phyloP scores from a whole-genome alignment of 1,284 basidiomycete genomes.

The Exobasidium cylindrosporum region DNA sequence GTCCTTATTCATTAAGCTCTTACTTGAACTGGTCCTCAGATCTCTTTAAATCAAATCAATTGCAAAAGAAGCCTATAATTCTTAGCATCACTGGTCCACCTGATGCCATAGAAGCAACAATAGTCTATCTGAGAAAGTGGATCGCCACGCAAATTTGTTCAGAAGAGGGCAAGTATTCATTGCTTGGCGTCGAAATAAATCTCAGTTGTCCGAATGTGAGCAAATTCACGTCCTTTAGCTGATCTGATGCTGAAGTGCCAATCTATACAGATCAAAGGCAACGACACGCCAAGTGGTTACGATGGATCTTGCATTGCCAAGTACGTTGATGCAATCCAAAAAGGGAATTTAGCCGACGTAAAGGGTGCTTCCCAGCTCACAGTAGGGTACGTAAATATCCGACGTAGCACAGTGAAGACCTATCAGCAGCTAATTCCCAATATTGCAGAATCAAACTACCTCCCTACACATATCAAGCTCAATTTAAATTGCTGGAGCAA shows the following conservation, averaged over 20 bases:
- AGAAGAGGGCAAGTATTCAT: background rate
- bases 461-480: constrained; percentile 10
- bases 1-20: background rate
- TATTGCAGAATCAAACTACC: constrained; percentile 10
- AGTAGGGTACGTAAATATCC: background rate
- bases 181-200: constrained; percentile 10
- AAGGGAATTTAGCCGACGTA: background rate
- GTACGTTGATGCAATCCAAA: background rate
- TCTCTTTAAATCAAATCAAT: background rate
- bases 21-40: background rate
- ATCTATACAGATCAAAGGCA: background rate
- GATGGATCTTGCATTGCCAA: background rate
- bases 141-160: background rate
- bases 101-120: background rate
- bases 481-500: constrained; percentile 2
- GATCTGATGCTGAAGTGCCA: no score
- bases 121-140: constrained; percentile 5
- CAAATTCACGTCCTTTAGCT: no score
- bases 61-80: background rate
- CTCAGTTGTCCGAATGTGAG: constrained; percentile 12
- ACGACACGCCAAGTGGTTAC: background rate
- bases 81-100: constrained; percentile 1
- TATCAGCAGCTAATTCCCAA: background rate
- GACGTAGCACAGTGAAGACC: no score
- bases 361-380: background rate